phyloP scores from a whole-genome alignment of 2,329 filamentous ascomycete species.

The Diaporthe ampelina region DNA sequence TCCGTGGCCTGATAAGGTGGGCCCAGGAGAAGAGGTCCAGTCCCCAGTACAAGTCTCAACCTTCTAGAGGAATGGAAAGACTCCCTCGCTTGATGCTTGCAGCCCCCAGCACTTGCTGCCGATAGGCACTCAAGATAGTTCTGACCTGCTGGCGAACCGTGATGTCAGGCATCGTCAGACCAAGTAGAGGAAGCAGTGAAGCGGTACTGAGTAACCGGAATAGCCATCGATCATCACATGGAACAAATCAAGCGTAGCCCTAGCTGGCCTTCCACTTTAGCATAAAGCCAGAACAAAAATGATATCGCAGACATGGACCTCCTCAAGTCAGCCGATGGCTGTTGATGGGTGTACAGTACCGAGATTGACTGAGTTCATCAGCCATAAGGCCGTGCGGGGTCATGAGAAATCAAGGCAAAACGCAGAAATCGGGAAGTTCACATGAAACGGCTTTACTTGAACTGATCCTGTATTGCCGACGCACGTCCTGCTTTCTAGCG shows the following conservation, averaged over 20 bases:
- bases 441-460: not conserved
- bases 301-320: not conserved
- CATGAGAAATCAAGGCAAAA: not conserved
- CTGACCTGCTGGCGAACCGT: not conserved
- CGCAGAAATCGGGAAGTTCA: not conserved
- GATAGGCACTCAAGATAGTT: too few species aligned
- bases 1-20: not conserved
- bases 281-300: not conserved
- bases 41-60: not conserved
- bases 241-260: not conserved
- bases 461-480: conserved; percentile 19
- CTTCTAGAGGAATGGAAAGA: not conserved
- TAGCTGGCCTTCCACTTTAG: not conserved
- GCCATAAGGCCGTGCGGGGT: conserved; percentile 18
- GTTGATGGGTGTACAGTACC: not conserved
- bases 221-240: not conserved
- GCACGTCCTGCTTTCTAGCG: not conserved
- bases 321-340: too few species aligned
- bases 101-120: not conserved
- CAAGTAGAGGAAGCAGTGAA: not conserved
- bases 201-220: not conserved
- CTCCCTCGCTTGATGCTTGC: not conserved
- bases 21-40: not conserved
- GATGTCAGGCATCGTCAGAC: not conserved
- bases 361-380: conserved; percentile 50